Evolutionary conservation across 2,329 filamentous ascomycete species (phyloP).

Genomic region (Ampelomyces quisqualis): DNA sequence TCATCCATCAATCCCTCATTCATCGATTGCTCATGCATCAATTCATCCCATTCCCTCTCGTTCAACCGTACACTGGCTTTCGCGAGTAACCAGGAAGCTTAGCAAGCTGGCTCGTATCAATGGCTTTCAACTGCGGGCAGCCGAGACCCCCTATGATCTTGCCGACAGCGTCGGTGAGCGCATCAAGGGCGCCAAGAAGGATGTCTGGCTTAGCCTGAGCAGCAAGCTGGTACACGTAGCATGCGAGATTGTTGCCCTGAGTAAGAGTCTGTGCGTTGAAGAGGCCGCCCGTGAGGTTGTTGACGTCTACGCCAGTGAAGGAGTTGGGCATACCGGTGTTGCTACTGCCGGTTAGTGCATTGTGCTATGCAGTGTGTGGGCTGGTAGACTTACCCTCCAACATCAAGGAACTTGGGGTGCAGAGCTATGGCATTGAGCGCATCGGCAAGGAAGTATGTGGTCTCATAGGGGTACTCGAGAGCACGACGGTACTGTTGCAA

Average conservation of each 20-base stretch:
- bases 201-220: slow-evolving; percentile 26
- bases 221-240: slow-evolving; percentile 20
- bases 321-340: slow-evolving; percentile 27
- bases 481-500: slow-evolving; percentile 19
- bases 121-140: slow-evolving; percentile 18
- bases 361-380: not conserved
- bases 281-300: slow-evolving; percentile 17
- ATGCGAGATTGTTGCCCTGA: slow-evolving; percentile 20
- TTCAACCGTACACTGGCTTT: slow-evolving; percentile 19
- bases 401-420: slow-evolving; percentile 24
- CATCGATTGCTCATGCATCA: too few species aligned
- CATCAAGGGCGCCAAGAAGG: slow-evolving; percentile 14
- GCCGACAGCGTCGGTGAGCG: slow-evolving; percentile 18
- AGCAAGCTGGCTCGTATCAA: slow-evolving; percentile 17
- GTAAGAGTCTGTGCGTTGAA: slow-evolving; percentile 15
- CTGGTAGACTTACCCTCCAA: slow-evolving; percentile 17
- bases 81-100: slow-evolving; percentile 24
- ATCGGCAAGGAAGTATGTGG: slow-evolving; percentile 22
- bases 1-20: too few species aligned
- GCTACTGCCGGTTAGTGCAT: slow-evolving; percentile 6
- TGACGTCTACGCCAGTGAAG: slow-evolving; percentile 21
- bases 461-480: slow-evolving; percentile 24
- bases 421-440: slow-evolving; percentile 18
- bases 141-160: slow-evolving; percentile 14
- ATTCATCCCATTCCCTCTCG: not conserved